Base-by-base conservation (phyloP, 2,329 filamentous ascomycete genomes). In the Fusarium cicatricum region DNA sequence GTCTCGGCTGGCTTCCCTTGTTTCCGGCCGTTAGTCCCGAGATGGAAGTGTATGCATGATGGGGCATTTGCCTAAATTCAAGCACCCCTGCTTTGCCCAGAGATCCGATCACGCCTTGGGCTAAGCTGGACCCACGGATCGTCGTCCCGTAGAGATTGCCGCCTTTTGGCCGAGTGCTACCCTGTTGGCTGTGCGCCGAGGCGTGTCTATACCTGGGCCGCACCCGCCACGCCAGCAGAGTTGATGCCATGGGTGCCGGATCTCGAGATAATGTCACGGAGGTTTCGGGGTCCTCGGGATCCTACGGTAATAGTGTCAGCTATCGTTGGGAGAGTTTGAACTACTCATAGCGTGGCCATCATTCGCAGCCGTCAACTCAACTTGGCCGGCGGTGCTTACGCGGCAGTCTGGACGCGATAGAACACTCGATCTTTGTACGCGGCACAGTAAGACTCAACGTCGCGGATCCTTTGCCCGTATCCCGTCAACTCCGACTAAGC, bases 1-100 rank as follows among this genome's bases (percentile, higher is more conserved):
- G n/a, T n/a, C n/a, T n/a, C 52, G 56, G 52, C 31, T 52, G 46
- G 42, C 39, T 49, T 23, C 55, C 56, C 52, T 55, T 41, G 15
- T 4, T 55, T 59, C 56, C 56, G 56, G 43, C 52, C 52, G 39
- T 46, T 38, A 10, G 23, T 23, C 21, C 17, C 21, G 44, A 34
- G n/a, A 4, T 15, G 28, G 31, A 33, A 21, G 23, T 8, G 16
- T n/a, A n/a, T n/a, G n/a, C n/a, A n/a, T n/a, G n/a, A n/a, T n/a
- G 41, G 41, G 32, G 29, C 23, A 43, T 43, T 38, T 48, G 52
- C 51, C 46, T 52, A 55, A 55, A 58, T 55, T 9, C 3, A 37
- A 32, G 23, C 2, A 44, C n/a, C 32, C 28, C 40, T 40, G 21
- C 45, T 29, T 37, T 34, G 28, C 28, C 14, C 19, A 12, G 39